phyloP scores from a whole-genome alignment of 2,329 filamentous ascomycete species.

The Rugonectria rugulosa region DNA sequence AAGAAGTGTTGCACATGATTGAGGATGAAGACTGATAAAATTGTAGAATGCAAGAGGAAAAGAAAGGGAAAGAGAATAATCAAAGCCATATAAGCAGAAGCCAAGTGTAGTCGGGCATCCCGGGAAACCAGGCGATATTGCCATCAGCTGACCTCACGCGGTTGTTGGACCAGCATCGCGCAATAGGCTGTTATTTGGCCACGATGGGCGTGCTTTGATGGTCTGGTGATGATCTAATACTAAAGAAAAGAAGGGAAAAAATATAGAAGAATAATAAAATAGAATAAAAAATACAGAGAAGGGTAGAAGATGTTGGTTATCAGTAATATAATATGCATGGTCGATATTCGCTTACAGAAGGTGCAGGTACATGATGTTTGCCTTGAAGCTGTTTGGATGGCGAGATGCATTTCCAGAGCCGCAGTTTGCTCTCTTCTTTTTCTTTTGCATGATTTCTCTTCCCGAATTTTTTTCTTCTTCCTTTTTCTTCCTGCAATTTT shows the following conservation, averaged over 20 bases:
- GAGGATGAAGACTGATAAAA: neutral
- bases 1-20: neutral
- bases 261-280: too few species aligned
- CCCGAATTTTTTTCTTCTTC: neutral
- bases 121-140: neutral
- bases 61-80: neutral
- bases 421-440: neutral
- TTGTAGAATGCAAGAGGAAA: neutral
- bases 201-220: neutral
- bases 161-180: slow-evolving; percentile 15
- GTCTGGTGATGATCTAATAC: too few species aligned
- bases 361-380: too few species aligned
- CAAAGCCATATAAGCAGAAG: too few species aligned
- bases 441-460: neutral
- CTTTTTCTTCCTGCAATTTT: neutral
- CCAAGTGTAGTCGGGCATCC: too few species aligned
- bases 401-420: neutral
- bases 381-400: too few species aligned
- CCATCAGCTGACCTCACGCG: slow-evolving; percentile 27
- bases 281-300: too few species aligned
- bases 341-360: too few species aligned
- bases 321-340: too few species aligned
- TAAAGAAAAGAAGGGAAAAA: too few species aligned
- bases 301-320: too few species aligned
- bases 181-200: slow-evolving; percentile 11